phyloP scores from a whole-genome alignment of 2,329 filamentous ascomycete genomes.

The Exophiala sideris region DNA sequence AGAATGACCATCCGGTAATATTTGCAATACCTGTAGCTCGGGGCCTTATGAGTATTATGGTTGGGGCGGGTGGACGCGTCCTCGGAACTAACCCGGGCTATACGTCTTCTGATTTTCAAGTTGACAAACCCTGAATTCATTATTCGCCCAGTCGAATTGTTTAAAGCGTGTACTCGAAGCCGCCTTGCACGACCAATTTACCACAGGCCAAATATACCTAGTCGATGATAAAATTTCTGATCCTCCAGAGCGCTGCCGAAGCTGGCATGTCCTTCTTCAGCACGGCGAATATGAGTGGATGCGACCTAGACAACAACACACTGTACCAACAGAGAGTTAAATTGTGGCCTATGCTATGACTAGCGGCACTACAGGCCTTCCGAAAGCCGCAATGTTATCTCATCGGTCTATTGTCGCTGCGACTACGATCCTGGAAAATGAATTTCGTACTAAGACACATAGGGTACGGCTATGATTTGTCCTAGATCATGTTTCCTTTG shows the following conservation, averaged over 20 bases:
- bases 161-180: constrained; percentile 38
- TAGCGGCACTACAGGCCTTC: no score
- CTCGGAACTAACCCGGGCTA: constrained; percentile 52
- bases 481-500: not conserved
- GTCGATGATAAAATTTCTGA: constrained; percentile 29
- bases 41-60: no score
- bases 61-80: constrained; percentile 49
- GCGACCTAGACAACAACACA: constrained; percentile 43
- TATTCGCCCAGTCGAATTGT: constrained; percentile 41
- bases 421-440: constrained; percentile 19
- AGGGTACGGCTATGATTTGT: constrained; percentile 4
- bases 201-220: constrained; percentile 33
- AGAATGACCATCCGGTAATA: constrained; percentile 35
- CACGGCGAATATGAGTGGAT: constrained; percentile 45
- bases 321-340: no score
- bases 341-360: constrained; percentile 45
- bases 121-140: constrained; percentile 46
- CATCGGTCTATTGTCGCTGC: constrained; percentile 42
- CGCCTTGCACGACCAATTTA: constrained; percentile 30
- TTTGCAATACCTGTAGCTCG: constrained; percentile 40
- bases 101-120: constrained; percentile 43
- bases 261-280: constrained; percentile 35
- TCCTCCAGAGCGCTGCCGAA: constrained; percentile 1
- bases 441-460: constrained; percentile 16
- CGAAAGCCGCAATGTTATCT: constrained; percentile 58